Evolutionary conservation across 768 basidiomycete species (phyloP), one percentile per base, ranked within the genome.

Genomic region (Agaricus sinodeliciosus): DNA sequence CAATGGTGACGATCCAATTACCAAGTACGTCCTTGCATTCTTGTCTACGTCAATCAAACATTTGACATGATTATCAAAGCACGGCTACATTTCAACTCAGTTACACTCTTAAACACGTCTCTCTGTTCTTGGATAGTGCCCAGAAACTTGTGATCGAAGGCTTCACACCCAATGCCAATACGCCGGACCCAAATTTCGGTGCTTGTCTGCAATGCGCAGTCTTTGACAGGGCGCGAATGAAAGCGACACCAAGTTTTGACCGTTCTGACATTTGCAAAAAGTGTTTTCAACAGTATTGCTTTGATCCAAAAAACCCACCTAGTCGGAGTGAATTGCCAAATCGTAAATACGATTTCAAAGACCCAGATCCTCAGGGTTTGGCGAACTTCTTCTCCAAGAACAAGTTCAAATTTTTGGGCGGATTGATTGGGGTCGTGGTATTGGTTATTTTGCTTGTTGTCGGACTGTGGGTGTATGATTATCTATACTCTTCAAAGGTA

Each of bases 131-230:
- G 44, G 72, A 82, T 58, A 84, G 87, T 62, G 82, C 79, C 0
- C 75, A 76, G 57, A 57, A 59, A 18, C 82, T 80, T 59, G 74
- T 72, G 18, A 69, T 81, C 39, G 75, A 75, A 15, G 87, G 87
- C 12, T 86, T 84, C 65, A 64, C 71, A 12, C 79, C 82, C 26
- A 77, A 85, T 45, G 69, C 79, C 35, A 84, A 78, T 54, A 65
- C 63, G 4, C 70, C 81, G 27, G 88, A 90, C 77, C 55, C 77
- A 73, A 58, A 80, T 69, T 75, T 85, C 49, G 75, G 82, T 2
- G 73, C 72, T 36, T 92, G 90, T 59, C 70, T 93, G 18, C 80
- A 80, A 61, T 85, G 90, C 63, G 80, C 83, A 31, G 71, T 70
- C 25, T 64, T 82, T 48, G 80, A 82, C 56, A 75, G 80, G 9